Base-by-base conservation (phyloP, 208 protist genomes). In the Vickermania spadyakhi region DNA sequence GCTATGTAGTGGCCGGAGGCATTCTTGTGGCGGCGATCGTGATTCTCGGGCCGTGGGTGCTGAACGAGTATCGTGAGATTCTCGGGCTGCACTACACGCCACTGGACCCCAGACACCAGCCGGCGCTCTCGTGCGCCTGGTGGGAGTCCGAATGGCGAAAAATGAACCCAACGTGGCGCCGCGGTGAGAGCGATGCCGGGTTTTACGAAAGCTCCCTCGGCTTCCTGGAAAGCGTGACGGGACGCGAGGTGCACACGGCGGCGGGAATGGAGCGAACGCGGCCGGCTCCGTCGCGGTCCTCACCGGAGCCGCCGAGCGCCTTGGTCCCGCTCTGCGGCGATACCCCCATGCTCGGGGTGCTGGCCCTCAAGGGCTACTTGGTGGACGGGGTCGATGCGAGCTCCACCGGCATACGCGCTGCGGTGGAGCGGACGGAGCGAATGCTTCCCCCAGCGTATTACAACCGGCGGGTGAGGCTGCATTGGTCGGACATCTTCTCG, bases 111-210 rank as follows among this genome's bases (percentile, higher is more conserved):
- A 72, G 75, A 23, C 54, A 73, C 31, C 87, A 93, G 83, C 85
- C 78, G 14, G 75, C 55, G 36, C 84, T 73, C 31, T 93, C 89
- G 4, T 71, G 81, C 23, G 61, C 62, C 58, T 95, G 89, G 89
- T 95, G 89, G 86, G 89, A 93, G 73, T 93, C 92, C 42, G 84
- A 92, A 73, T 95, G 89, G 86, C 79, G 82, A 11, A 91, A 88
- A 54, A 81, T 78, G 65, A 90, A 87, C 56, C 67, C 83, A 13
- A 53, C 74, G 7, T 95, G 89, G 89, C 80, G 86, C 13, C 71
- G 72, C 0, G 85, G 85, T 1, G 85, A 95, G 73, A 74, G 78
- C 22, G 58, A 28, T 25, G 23, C 1, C 0, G 61, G 75, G 64
- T 95, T 95, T 64, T 88, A 81, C 56, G 70, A 73, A 14, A 66